Evolutionary conservation across 192 early-diverging fungal genomes (phyloP).

Genomic region (Coemansia sp.): DNA sequence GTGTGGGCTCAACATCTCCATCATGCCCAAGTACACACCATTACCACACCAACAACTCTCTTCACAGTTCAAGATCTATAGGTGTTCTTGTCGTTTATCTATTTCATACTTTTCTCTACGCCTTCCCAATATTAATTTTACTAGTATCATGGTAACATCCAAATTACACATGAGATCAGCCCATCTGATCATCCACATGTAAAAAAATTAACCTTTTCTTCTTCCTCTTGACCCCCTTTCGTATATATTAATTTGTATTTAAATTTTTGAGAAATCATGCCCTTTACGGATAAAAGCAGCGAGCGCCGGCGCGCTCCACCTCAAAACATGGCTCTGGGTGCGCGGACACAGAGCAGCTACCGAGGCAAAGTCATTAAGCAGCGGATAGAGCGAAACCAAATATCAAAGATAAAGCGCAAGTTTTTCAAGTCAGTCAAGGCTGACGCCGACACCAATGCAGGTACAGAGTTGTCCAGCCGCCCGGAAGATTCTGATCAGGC

Average conservation of each 20-base stretch:
- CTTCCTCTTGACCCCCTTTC: slow-evolving; percentile 11
- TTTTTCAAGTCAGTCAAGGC: slow-evolving; percentile 42
- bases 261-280: neutral
- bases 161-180: neutral
- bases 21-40: neutral
- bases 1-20: neutral
- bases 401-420: slow-evolving; percentile 44
- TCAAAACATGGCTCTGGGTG: slow-evolving; percentile 28
- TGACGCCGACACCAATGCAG: slow-evolving; percentile 9
- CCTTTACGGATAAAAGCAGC: slow-evolving; percentile 11
- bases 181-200: neutral
- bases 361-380: slow-evolving; percentile 46
- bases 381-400: slow-evolving; percentile 51
- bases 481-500: neutral
- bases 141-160: neutral
- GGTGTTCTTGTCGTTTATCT: slow-evolving; percentile 8
- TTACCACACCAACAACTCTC: neutral
- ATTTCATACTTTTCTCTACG: slow-evolving; percentile 1
- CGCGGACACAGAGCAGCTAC: slow-evolving; percentile 33
- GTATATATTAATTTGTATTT: neutral
- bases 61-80: neutral
- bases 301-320: slow-evolving; percentile 30
- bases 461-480: neutral
- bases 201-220: slow-evolving; percentile 8
- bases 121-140: neutral